A percentile compares a stretch with the other conserved stretches of the same genome.
Evolutionary conservation across 2,329 filamentous ascomycete genomes (phyloP).

Genomic region (Alternaria gaisen): DNA sequence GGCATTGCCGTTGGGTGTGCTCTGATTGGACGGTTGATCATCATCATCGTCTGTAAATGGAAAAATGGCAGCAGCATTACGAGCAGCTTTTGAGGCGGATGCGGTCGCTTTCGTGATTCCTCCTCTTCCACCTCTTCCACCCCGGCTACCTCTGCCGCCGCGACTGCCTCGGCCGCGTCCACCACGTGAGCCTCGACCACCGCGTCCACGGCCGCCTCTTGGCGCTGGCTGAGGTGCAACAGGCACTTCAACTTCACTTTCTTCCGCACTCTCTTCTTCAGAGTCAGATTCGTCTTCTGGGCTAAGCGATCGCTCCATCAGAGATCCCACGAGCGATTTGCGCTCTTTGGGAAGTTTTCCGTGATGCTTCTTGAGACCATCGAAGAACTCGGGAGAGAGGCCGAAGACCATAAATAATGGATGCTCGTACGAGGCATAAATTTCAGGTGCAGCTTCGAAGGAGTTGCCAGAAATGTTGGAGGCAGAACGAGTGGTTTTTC

Average conservation of each 20-base stretch:
- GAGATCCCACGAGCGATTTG: slow-evolving; percentile 24
- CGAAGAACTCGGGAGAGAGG: slow-evolving; percentile 44
- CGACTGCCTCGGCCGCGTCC: slow-evolving; percentile 40
- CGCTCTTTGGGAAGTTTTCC: slow-evolving; percentile 39
- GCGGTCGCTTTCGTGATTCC: slow-evolving; percentile 32
- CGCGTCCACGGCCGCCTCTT: slow-evolving; percentile 37
- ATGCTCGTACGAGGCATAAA: slow-evolving; percentile 45
- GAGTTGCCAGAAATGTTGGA: slow-evolving; percentile 48
- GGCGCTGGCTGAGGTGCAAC: slow-evolving; percentile 28
- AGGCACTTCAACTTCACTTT: slow-evolving; percentile 37
- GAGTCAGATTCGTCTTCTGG: slow-evolving; percentile 31
- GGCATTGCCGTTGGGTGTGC: slow-evolving; percentile 39
- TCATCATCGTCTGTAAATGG: slow-evolving; percentile 48
- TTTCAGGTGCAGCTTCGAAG: slow-evolving; percentile 37
- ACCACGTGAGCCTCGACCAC: slow-evolving; percentile 41
- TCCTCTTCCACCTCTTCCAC: slow-evolving; percentile 37
- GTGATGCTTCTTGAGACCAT: slow-evolving; percentile 40
- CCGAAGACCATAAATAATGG: slow-evolving; percentile 48
- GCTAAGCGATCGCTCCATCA: slow-evolving; percentile 23
- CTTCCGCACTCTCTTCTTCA: slow-evolving; percentile 31
- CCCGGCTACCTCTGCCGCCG: slow-evolving; percentile 40
- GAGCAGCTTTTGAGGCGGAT: slow-evolving; percentile 41
- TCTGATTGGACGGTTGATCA: slow-evolving; percentile 47
- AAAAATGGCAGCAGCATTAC: slow-evolving; percentile 44
- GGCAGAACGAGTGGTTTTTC: slow-evolving; percentile 48